These are phyloP conservation scores for Oryza nivara DNA, from an alignment of 176 grass and related monocot species.

Conservation along the genomic window DNA sequence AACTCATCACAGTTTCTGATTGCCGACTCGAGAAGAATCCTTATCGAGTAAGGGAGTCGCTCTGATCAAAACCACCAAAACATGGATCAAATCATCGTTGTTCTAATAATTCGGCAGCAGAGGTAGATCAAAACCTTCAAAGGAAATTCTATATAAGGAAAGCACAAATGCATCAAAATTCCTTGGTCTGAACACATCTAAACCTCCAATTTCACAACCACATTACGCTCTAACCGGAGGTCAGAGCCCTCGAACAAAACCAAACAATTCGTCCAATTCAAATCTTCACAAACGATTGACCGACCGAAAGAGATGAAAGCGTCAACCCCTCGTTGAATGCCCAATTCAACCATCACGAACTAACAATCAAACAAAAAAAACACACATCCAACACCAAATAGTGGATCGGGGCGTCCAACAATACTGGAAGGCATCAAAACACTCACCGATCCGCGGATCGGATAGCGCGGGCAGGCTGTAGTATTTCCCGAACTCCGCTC, in stretches of 20 bases:
- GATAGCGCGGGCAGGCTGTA: slow-evolving; percentile 86
- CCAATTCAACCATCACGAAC: slow-evolving; percentile 1
- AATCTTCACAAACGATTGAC: slow-evolving; percentile 3
- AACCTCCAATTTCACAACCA: neutral
- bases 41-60: slow-evolving; percentile 88
- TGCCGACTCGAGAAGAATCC: slow-evolving; percentile 93
- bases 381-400: neutral
- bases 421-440: neutral
- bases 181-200: neutral
- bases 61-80: slow-evolving; percentile 48
- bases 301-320: neutral
- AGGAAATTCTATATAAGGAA: neutral
- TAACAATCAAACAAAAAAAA: neutral
- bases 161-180: neutral
- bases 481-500: slow-evolving; percentile 77
- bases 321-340: neutral
- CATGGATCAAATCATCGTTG: neutral
- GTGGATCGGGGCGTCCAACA: neutral
- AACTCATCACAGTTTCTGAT: slow-evolving; percentile 97
- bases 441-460: slow-evolving; percentile 83
- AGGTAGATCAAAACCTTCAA: neutral
- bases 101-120: neutral
- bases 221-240: slow-evolving; percentile 16
- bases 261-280: slow-evolving; percentile 7
- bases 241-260: neutral